phyloP scores from a whole-genome alignment of 495 filamentous ascomycete species.

The Margaritispora aquatica region DNA sequence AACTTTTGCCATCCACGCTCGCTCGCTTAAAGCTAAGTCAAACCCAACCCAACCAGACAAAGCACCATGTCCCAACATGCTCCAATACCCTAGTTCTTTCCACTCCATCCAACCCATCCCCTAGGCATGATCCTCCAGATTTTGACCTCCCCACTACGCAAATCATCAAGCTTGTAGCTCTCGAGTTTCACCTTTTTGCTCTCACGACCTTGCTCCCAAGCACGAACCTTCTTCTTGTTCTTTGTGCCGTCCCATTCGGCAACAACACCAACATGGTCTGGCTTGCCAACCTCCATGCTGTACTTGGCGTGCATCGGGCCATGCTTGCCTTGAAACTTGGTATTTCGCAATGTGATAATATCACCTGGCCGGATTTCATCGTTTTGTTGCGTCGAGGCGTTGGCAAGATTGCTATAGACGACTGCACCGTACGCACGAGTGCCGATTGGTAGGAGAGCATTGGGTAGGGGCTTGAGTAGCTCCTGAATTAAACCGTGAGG shows the following conservation, averaged over 20 bases:
- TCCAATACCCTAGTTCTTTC: slow-evolving; percentile 24
- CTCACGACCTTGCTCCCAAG: slow-evolving; percentile 93
- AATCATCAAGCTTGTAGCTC: slow-evolving; percentile 86
- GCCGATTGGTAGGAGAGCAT: slow-evolving; percentile 75
- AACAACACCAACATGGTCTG: slow-evolving; percentile 94
- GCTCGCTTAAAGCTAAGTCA: too few relatives aligned
- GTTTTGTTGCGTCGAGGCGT: slow-evolving; percentile 80
- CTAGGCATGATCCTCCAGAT: slow-evolving; percentile 94
- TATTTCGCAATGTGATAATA: slow-evolving; percentile 88
- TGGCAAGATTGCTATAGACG: slow-evolving; percentile 90
- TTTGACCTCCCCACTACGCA: slow-evolving; percentile 91
- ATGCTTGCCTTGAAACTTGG: slow-evolving; percentile 92
- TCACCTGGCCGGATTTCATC: slow-evolving; percentile 95
- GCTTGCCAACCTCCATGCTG: slow-evolving; percentile 77
- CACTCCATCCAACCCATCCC: slow-evolving; percentile 87
- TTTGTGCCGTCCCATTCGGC: slow-evolving; percentile 98
- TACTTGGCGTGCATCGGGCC: slow-evolving; percentile 96
- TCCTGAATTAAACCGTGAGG: slow-evolving; percentile 71
- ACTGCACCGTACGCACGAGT: slow-evolving; percentile 84
- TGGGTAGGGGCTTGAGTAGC: slow-evolving; percentile 63
- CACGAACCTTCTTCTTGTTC: slow-evolving; percentile 97
- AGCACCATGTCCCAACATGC: not conserved
- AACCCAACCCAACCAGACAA: not conserved
- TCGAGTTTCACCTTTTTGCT: slow-evolving; percentile 91
- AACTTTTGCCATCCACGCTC: not conserved